Conservation (phyloP, 164 flowering plant species). For the Dillenia suffruticosa region DNA sequence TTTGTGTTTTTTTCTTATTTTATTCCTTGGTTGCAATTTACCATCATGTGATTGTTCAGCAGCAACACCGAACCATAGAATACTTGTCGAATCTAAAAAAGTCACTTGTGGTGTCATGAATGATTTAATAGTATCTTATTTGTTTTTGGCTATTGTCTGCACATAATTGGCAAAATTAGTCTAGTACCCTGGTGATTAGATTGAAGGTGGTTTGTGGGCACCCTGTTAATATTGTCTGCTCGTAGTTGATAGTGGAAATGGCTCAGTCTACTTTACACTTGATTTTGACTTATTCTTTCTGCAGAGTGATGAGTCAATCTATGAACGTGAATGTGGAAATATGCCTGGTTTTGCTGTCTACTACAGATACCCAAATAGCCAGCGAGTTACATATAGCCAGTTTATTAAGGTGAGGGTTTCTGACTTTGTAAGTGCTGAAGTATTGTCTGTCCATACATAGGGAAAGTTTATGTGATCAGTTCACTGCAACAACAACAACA, state of each 20-base stretch:
- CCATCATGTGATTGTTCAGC: too few species aligned
- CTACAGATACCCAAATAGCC: constrained; percentile 92
- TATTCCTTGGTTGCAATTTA: too few species aligned
- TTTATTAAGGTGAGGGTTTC: constrained; percentile 69
- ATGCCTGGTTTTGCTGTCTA: constrained; percentile 99
- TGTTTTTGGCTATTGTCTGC: too few species aligned
- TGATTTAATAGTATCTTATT: too few species aligned
- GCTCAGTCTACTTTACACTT: not conserved
- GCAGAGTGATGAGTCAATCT: constrained; percentile 95
- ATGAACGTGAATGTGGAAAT: constrained; percentile 98
- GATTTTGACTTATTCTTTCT: constrained; percentile 11
- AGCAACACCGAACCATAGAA: too few species aligned
- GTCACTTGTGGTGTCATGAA: too few species aligned
- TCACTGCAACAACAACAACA: too few species aligned
- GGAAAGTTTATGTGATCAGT: too few species aligned
- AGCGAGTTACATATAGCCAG: constrained; percentile 89
- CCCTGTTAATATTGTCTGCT: not conserved
- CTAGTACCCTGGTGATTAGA: not conserved
- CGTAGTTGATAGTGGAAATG: too few species aligned
- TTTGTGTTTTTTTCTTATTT: too few species aligned
- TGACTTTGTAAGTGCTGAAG: not conserved
- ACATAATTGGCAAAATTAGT: too few species aligned
- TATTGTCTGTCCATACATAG: not conserved
- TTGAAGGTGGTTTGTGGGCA: not conserved
- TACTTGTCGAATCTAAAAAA: too few species aligned